Evolutionary conservation across 2,329 filamentous ascomycete genomes (phyloP), one percentile per base, ranked within the genome.

Genomic region (Basipetospora chlamydospora): DNA sequence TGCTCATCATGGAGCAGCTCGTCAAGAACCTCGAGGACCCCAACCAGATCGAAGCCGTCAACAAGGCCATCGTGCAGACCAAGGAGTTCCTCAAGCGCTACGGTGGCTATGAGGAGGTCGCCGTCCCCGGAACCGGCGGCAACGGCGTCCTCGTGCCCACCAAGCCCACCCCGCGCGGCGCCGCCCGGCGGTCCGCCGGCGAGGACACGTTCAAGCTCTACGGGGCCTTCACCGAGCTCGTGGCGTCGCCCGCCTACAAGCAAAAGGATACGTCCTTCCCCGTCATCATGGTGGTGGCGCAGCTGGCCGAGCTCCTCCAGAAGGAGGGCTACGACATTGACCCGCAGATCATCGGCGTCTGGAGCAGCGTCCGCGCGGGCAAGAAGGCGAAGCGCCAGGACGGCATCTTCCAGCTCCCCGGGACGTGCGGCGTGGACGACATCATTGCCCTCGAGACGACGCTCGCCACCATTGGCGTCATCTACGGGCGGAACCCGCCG

Each of bases 401-500:
- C 26, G 32, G 37, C 13, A 35, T 46, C 23, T 46, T 46, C 22
- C 37, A 29, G 2, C 37, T 44, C 7, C 33, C 38, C 10, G 43
- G 43, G 20, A 30, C 35, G 2, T 44, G 43, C 39, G 39, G 37
- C 6, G 26, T 41, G 8, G 41, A 42, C 3, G 44, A 46, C 32
- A 30, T 46, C 3, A 43, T 44, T 21, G 41, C 42, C 4, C 38
- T 46, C 10, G 42, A 43, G 20, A 39, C 43, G 5, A 44, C 44
- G 3, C 35, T 44, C 10, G 37, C 43, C 12, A 43, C 40, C 29
- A 34, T 44, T 3, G 20, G 41, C 4, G 23, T 41, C 25, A 43
- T 45, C 21, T 42, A 46, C 28, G 41, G 41, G 9, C 35, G 33
- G 16, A 30, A 34, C 9, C 43, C 39, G 11, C 39, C 42, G 4